phyloP scores from a whole-genome alignment of 139 green algal genomes.

The Closterium sp. region DNA sequence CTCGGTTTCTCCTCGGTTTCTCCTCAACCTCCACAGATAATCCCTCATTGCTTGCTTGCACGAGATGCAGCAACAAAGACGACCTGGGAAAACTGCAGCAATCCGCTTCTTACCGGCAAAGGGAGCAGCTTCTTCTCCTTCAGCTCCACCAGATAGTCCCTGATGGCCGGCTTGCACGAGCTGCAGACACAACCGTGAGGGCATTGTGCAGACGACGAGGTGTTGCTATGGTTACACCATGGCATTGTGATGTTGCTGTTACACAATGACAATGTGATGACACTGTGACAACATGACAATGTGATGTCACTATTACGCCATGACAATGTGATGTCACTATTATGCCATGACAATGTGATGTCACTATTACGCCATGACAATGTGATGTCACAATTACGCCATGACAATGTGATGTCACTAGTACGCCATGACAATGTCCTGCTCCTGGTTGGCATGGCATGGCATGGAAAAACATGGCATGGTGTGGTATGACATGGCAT shows the following conservation, averaged over 20 bases:
- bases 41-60: background rate
- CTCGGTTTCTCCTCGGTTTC: too few species aligned
- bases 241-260: background rate
- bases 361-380: too few species aligned
- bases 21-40: too few species aligned
- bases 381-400: background rate
- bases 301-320: background rate
- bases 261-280: background rate
- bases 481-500: background rate
- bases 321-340: background rate
- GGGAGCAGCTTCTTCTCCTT: slow-evolving; percentile 2
- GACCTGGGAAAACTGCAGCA: too few species aligned
- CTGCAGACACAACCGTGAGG: background rate
- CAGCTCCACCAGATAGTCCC: background rate
- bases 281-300: too few species aligned
- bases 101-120: slow-evolving; percentile 1
- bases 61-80: background rate
- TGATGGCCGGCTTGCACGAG: background rate
- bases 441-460: background rate
- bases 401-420: background rate
- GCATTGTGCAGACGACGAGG: background rate
- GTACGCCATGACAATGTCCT: background rate
- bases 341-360: background rate
- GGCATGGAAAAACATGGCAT: background rate
- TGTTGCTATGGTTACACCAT: background rate